Percentiles rank a stretch among this genome's conserved stretches.
These are phyloP conservation scores for Colletotrichum acutatum DNA, from an alignment of 2,329 filamentous ascomycete species.

Conservation along the genomic window DNA sequence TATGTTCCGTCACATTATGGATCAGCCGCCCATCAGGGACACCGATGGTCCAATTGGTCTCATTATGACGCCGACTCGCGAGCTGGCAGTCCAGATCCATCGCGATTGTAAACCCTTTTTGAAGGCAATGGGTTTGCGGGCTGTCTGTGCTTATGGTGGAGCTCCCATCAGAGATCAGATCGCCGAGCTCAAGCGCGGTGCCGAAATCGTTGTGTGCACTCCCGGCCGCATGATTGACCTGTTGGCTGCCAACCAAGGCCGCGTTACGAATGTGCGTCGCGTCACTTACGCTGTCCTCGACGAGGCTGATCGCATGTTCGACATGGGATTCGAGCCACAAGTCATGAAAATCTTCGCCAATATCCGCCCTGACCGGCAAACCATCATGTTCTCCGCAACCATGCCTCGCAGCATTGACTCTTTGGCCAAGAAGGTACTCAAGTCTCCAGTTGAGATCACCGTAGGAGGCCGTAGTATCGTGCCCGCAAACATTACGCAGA, in stretches of 20 bases:
- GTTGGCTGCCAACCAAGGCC: conserved; percentile 90
- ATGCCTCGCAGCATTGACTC: conserved; percentile 95
- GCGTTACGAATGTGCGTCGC: conserved; percentile 88
- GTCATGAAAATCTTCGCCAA: conserved; percentile 96
- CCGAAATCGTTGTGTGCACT: conserved; percentile 94
- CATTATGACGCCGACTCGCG: conserved; percentile 93
- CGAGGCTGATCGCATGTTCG: conserved; percentile 98
- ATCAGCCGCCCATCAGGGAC: conserved; percentile 83
- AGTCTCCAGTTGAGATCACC: conserved; percentile 88
- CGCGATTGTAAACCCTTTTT: conserved; percentile 94
- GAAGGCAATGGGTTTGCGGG: conserved; percentile 84
- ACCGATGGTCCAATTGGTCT: conserved; percentile 89
- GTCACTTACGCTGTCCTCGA: conserved; percentile 96
- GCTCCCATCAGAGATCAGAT: conserved; percentile 98
- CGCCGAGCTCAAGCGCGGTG: conserved; percentile 92
- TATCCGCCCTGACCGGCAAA: conserved; percentile 91
- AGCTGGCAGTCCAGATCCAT: conserved; percentile 93
- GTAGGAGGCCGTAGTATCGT: conserved; percentile 90
- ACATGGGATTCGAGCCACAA: conserved; percentile 99
- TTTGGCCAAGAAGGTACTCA: conserved; percentile 87
- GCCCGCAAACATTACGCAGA: conserved; percentile 92
- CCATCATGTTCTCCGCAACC: conserved; percentile 94
- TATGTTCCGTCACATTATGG: conserved; percentile 98
- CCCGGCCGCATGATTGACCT: conserved; percentile 97
- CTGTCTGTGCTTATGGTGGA: conserved; percentile 94